Base-by-base conservation (phyloP, 2,329 filamentous ascomycete genomes). In the Xylariaceae sp. region DNA sequence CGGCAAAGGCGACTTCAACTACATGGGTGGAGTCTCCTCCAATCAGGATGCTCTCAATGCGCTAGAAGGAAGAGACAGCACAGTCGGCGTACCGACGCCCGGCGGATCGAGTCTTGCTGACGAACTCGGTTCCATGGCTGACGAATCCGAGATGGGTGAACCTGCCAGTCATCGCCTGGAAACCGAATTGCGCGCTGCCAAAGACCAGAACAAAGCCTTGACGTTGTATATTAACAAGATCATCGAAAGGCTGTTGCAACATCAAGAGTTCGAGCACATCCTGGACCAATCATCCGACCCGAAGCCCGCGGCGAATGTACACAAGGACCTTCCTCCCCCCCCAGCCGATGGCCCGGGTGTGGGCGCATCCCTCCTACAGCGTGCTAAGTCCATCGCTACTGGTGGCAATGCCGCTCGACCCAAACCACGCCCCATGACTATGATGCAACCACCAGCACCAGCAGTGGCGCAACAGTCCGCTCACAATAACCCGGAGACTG, bases 181-280 rank as follows among this genome's bases (percentile, higher is more conserved):
- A 68, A 73, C 78, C 11, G 93, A 97, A 63, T 72, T 94, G 60
- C 90, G 88, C 71, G 79, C 82, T 9, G 76, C 90, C 62, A 93
- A 89, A 73, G 93, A 96, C 69, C 87, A 96, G 75, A 97, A 99
- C 78, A 97, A 97, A 76, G 94, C 94, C 31, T 78, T 99, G 62
- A 96, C 91, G 19, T 78, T 97, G 59, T 99, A 99, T 75, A 97
- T 99, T 77, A 96, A 97, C 81, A 96, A 94, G 75, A 97, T 99
- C 70, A 96, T 99, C 69, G 94, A 94, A 70, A 88, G 94, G 51
- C 83, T 99, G 42, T 81, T 99, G 56, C 89, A 96, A 67, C 89
- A 97, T 72, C 89, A 96, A 65, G 92, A 96, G 61, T 97, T 96
- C 61, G 93, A 99, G 73, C 86, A 90, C 56, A 96, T 97, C 55